Conservation (phyloP, 306 rosid genomes). For the Luffa acutangula region DNA sequence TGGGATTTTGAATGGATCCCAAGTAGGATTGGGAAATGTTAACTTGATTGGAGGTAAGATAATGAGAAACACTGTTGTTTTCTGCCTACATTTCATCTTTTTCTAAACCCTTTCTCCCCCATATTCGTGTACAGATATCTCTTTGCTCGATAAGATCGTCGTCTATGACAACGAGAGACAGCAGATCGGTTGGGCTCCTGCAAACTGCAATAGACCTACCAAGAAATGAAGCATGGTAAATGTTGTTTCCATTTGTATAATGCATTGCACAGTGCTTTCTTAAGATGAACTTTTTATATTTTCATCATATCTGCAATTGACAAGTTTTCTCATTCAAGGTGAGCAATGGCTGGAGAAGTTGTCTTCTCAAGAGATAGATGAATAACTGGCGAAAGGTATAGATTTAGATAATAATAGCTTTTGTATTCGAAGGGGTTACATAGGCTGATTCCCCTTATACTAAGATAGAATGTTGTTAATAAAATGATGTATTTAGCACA, state of each 20-base stretch:
- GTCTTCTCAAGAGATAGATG: neutral
- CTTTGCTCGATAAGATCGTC: slow-evolving; percentile 48
- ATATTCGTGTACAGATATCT: slow-evolving; percentile 31
- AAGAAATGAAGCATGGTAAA: slow-evolving; percentile 26
- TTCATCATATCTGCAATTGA: neutral
- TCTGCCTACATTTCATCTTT: neutral
- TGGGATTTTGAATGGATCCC: slow-evolving; percentile 53
- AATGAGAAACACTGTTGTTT: neutral
- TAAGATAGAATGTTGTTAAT: neutral
- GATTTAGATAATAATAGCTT: neutral
- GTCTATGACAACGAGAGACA: slow-evolving; percentile 65
- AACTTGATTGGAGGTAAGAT: slow-evolving; percentile 68
- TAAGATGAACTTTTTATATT: neutral
- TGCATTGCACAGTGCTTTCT: neutral
- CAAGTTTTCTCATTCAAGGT: neutral
- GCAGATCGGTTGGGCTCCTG: slow-evolving; percentile 56
- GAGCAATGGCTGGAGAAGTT: neutral
- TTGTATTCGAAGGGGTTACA: neutral
- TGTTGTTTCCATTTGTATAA: neutral
- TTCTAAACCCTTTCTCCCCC: neutral
- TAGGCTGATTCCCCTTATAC: neutral
- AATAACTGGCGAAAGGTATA: neutral
- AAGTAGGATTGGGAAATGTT: slow-evolving; percentile 31
- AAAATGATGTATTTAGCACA: neutral
- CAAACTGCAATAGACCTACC: slow-evolving; percentile 42